These are phyloP conservation scores for Leishmania mexicana DNA, from an alignment of 208 protist species.

Conservation along the genomic window DNA sequence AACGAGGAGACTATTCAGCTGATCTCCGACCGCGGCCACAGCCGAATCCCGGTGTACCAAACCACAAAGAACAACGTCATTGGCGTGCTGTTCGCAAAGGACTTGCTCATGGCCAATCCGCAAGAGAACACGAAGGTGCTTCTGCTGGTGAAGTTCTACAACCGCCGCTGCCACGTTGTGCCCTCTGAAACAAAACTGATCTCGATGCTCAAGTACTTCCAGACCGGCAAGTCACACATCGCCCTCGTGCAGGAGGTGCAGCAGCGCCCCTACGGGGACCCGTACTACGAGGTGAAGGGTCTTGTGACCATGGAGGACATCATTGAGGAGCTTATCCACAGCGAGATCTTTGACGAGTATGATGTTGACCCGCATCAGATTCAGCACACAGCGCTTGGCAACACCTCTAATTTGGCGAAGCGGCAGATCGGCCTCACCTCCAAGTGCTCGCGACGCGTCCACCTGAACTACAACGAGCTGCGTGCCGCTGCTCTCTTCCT, in stretches of 20 bases:
- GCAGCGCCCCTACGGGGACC: constrained; percentile 89
- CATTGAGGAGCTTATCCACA: constrained; percentile 97
- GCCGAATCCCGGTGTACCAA: constrained; percentile 95
- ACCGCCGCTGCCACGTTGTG: constrained; percentile 87
- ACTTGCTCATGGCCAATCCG: constrained; percentile 95
- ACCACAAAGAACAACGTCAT: constrained; percentile 92
- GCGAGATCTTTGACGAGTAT: constrained; percentile 98
- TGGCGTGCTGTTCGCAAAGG: constrained; percentile 92
- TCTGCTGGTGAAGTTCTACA: constrained; percentile 95
- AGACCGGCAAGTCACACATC: constrained; percentile 94
- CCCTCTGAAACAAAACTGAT: constrained; percentile 92
- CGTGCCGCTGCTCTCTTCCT: constrained; percentile 86
- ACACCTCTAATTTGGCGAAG: constrained; percentile 35
- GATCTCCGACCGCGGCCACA: constrained; percentile 94
- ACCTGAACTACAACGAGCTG: constrained; percentile 84
- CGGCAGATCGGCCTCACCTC: constrained; percentile 75
- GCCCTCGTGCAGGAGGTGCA: constrained; percentile 93
- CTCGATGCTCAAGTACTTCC: constrained; percentile 96
- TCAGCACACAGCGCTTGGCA: constrained; percentile 16
- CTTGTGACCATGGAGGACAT: constrained; percentile 97
- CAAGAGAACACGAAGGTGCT: constrained; percentile 93
- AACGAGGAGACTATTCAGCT: constrained; percentile 92
- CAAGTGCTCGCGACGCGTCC: constrained; percentile 74
- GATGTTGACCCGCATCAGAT: constrained; percentile 73
- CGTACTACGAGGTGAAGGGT: constrained; percentile 95